Conservation (phyloP, 2,329 filamentous ascomycete species). For the Pyricularia sp. region DNA sequence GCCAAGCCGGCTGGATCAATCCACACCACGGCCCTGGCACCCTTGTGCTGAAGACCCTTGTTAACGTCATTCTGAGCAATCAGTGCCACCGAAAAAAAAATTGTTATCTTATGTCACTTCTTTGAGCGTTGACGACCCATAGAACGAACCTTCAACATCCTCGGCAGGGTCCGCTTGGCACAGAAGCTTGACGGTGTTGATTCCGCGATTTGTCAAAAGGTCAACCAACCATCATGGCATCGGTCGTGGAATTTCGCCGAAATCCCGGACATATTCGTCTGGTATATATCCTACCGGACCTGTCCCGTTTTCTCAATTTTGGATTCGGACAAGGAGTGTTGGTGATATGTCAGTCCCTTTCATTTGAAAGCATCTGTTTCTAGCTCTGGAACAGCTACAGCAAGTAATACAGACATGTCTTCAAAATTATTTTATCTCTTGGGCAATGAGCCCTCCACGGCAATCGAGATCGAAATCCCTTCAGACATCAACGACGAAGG, state of each 20-base stretch:
- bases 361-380: neutral
- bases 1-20: neutral
- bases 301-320: neutral
- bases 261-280: neutral
- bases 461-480: conserved; percentile 24
- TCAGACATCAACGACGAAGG: conserved; percentile 20
- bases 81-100: too few species aligned
- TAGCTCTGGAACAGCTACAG: neutral
- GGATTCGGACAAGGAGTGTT: neutral
- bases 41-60: neutral
- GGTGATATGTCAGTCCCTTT: neutral
- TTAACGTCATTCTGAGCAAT: neutral
- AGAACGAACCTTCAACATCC: neutral
- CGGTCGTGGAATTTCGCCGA: neutral
- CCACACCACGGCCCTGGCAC: neutral
- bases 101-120: neutral
- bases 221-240: neutral
- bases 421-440: conserved; percentile 27
- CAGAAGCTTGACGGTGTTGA: neutral
- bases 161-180: too few species aligned
- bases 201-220: neutral
- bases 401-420: conserved; percentile 16
- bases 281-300: neutral
- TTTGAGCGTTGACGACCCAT: neutral
- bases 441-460: conserved; percentile 23